A percentile compares a stretch with the other conserved stretches of the same genome.
These are phyloP conservation scores for Leishmania arabica DNA, from an alignment of 208 protist genomes.

Conservation along the genomic window DNA sequence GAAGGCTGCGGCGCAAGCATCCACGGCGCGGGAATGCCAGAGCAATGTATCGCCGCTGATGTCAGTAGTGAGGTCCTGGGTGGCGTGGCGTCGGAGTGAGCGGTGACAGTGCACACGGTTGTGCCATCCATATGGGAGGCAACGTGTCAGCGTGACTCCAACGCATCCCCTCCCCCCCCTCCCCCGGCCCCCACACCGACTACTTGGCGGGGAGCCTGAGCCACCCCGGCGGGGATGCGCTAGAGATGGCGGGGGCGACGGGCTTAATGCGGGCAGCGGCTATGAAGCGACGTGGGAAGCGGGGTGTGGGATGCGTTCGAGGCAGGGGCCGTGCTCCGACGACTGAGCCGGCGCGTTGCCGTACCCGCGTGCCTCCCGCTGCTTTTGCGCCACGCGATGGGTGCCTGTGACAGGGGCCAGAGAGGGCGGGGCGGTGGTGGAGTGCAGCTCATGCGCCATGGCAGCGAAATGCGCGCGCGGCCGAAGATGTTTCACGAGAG, in stretches of 20 bases:
- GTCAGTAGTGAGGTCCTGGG: neutral
- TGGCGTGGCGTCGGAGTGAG: neutral
- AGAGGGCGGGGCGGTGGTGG: neutral
- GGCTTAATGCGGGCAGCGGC: neutral
- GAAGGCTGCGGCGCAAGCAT: neutral
- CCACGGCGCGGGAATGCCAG: neutral
- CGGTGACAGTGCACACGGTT: no score
- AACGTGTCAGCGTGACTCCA: neutral
- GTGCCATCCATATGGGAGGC: no score
- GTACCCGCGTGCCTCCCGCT: neutral
- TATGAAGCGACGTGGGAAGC: neutral
- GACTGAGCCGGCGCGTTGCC: neutral
- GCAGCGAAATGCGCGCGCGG: neutral
- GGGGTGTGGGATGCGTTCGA: neutral
- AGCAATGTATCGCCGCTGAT: neutral
- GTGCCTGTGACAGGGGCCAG: neutral
- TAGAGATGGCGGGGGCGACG: no score
- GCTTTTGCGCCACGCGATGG: neutral
- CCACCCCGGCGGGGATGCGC: neutral
- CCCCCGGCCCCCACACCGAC: neutral
- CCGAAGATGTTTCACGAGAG: neutral
- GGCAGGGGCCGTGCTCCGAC: neutral
- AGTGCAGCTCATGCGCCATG: no score
- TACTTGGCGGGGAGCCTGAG: neutral
- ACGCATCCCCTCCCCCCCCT: neutral